Evolutionary conservation across 371 early-diverging fungal genomes (phyloP), one percentile per base, ranked within the genome.

Genomic region (Racocetra persica): DNA sequence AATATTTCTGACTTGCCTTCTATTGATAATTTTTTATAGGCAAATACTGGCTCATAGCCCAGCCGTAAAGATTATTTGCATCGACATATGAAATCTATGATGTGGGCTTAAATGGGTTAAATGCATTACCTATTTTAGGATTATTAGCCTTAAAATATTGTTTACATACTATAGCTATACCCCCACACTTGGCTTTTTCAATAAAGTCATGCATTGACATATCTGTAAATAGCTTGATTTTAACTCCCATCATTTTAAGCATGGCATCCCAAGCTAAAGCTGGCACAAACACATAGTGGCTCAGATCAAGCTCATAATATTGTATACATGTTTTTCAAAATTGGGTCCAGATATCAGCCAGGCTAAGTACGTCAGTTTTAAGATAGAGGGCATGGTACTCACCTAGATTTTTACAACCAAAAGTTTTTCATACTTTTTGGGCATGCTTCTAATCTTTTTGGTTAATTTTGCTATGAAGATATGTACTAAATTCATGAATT

Each of bases 121-220:
- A 75, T 5, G 6, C 76, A 2, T 57, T 41, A n/a, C n/a, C n/a
- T 60, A 75, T 75, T 38, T 26, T 75, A 13, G 76, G 60, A 59
- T 75, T 75, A 75, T 75, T 75, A 14, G 41, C 76, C 41, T 75
- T 75, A 8, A 75, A 75, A 45, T 75, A 75, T 59, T 60, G 36
- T 1, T 75, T 0, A 32, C 18, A 57, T 5, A 22, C 52, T 41
- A 26, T 72, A n/a, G 76, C 14, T n/a, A 75, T 75, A 36, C 60
- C 60, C 6, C 60, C 60, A n/a, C 38, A 4, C 22, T 75, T 75
- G 36, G 60, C 60, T 45, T 75, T 75, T 75, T 75, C 60, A 20
- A 36, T 16, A 41, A 75, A 72, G 28, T 75, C 38, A 62, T 75
- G 26, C 38, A 60, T 57, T 32, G 32, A 32, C 4, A 32, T 32